Percentiles rank a stretch among this genome's conserved stretches.
These are phyloP conservation scores for Calonectria henricotiae DNA, from an alignment of 2,329 filamentous ascomycete genomes.

Conservation along the genomic window DNA sequence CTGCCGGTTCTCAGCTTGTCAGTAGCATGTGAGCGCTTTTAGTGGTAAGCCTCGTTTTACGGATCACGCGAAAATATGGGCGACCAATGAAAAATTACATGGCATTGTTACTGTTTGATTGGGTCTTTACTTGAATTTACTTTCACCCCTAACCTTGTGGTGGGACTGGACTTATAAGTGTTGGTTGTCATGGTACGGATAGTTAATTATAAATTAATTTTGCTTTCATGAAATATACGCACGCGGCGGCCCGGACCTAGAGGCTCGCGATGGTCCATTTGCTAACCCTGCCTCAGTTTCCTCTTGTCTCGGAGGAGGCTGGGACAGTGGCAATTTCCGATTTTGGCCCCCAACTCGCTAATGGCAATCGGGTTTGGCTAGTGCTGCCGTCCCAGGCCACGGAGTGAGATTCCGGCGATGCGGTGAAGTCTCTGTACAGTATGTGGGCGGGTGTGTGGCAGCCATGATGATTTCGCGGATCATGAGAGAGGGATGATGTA, in stretches of 20 bases:
- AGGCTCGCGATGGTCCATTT: not conserved
- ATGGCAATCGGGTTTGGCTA: not conserved
- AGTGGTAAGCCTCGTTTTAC: not conserved
- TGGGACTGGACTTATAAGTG: not conserved
- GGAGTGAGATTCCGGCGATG: not conserved
- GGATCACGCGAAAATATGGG: not conserved
- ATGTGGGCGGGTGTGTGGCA: no score
- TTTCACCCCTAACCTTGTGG: no score
- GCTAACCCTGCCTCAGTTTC: not conserved
- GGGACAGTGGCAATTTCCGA: slow-evolving; percentile 6
- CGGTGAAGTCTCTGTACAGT: not conserved
- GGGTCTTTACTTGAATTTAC: not conserved
- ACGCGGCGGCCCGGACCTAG: slow-evolving; percentile 16
- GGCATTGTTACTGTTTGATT: not conserved
- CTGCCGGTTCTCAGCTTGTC: not conserved
- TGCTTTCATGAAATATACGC: not conserved
- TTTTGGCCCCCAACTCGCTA: slow-evolving; percentile 20
- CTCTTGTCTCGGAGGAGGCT: not conserved
- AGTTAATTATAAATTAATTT: not conserved
- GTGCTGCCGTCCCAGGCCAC: not conserved
- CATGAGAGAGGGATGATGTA: no score
- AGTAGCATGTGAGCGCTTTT: not conserved
- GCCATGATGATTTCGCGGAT: no score
- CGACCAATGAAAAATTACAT: not conserved
- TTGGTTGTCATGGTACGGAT: not conserved